These are phyloP conservation scores for Amanita rimosa DNA, from an alignment of 768 basidiomycete species.

Conservation along the genomic window DNA sequence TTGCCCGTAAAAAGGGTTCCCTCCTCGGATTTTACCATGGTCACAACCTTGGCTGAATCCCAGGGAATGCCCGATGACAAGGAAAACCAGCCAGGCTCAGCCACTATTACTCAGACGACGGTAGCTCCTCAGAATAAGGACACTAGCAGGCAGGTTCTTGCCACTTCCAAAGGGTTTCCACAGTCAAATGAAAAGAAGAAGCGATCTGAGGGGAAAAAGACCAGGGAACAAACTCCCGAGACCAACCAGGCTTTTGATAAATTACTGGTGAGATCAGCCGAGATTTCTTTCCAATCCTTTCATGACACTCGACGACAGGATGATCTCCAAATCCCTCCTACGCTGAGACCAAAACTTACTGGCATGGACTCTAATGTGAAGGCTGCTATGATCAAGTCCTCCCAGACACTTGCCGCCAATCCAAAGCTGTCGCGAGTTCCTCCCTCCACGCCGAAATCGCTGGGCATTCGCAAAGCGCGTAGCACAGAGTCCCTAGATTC, in stretches of 20 bases:
- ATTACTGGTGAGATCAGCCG: constrained; percentile 48
- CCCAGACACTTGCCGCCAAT: constrained; percentile 45
- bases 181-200: constrained; percentile 29
- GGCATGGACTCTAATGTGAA: constrained; percentile 82
- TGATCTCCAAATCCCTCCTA: constrained; percentile 78
- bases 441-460: constrained; percentile 38
- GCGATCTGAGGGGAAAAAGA: constrained; percentile 26
- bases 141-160: constrained; percentile 7
- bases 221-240: constrained; percentile 22
- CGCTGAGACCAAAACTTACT: constrained; percentile 64
- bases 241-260: constrained; percentile 71
- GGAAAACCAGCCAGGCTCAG: constrained; percentile 46
- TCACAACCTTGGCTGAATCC: constrained; percentile 40
- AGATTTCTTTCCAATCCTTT: background rate
- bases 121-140: constrained; percentile 6
- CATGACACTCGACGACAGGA: constrained; percentile 36
- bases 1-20: constrained; percentile 57
- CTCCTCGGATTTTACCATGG: constrained; percentile 63
- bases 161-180: constrained; percentile 20
- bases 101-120: constrained; percentile 10
- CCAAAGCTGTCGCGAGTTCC: constrained; percentile 20
- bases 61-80: constrained; percentile 36
- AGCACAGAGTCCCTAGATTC: constrained; percentile 65
- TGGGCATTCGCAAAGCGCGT: constrained; percentile 48
- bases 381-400: constrained; percentile 86